A percentile compares a stretch with the other conserved stretches of the same genome.
These are phyloP conservation scores for Rhodotorula babjevae DNA, from an alignment of 768 basidiomycete genomes.

Conservation along the genomic window DNA sequence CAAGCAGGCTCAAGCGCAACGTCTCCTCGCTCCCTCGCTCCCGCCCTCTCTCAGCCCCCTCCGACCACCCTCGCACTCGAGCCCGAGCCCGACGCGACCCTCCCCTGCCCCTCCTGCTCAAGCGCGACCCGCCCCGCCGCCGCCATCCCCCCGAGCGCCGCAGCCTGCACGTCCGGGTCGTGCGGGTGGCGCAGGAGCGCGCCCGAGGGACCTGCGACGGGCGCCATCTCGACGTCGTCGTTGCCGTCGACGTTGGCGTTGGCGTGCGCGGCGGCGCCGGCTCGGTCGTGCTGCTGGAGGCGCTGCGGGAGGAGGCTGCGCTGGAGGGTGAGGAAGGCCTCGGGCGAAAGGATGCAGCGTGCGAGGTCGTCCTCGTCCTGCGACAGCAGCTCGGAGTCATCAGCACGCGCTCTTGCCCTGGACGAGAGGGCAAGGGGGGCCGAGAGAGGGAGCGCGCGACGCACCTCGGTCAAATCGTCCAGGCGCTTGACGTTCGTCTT, in stretches of 20 bases:
- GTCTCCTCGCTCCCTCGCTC: too few species aligned
- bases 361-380: conserved; percentile 36
- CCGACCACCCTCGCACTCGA: neutral
- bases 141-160: neutral
- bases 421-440: too few species aligned
- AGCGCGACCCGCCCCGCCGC: neutral
- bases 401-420: too few species aligned
- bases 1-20: neutral
- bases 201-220: neutral
- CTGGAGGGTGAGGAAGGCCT: conserved; percentile 19
- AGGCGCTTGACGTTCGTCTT: neutral
- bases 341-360: conserved; percentile 13
- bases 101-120: neutral
- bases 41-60: too few species aligned
- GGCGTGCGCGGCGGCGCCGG: too few species aligned
- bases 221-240: too few species aligned
- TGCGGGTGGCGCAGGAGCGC: neutral
- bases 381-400: too few species aligned
- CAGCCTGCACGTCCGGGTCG: neutral
- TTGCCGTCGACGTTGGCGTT: too few species aligned
- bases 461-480: conserved; percentile 28
- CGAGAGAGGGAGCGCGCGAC: neutral
- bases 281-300: neutral
- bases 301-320: conserved; percentile 1
- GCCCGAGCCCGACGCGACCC: neutral